Evolutionary conservation across 345 rosid species (phyloP), one percentile per base, ranked within the genome.

Genomic region (Populus ilicifolia): DNA sequence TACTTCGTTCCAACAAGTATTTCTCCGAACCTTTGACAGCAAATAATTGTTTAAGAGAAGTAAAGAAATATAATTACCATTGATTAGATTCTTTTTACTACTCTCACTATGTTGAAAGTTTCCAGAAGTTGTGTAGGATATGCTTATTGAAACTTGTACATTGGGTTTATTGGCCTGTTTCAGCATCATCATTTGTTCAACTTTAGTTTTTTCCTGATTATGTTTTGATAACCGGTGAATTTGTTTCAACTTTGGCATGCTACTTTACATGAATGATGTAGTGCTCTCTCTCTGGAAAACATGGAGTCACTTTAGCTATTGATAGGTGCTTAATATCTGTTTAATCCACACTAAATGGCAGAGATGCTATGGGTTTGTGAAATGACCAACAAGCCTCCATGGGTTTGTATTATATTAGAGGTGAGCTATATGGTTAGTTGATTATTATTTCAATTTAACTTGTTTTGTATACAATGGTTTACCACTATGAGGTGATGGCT

Each of bases 1-100:
- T 96, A 86, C 90, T 96, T 85, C 96, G 97, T 78, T 92, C 99
- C 73, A 87, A 94, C 84, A 96, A 96, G 99, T 96, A 90, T 80
- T 30, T 76, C 72, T 83, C 69, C 44, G 67, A 63, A 69, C 67
- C 41, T 52, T 62, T 44, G 12, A 16, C 36, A 64, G n/a, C 16
- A 21, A 36, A 68, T 74, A 43, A 69, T 52, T 76, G 14, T 29
- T 35, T 64, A 38, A 43, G 72, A 30, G 29, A 50, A 66, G 65
- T 2, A 27, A 27, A 29, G 48, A 39, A 25, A 50, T 36, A 8
- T 66, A 65, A 14, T 25, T 9, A 8, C 35, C 30, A 50, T 61
- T 41, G 39, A 11, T 75, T 80, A 48, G 64, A 39, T 80, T 64
- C 62, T 67, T 23, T 56, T 56, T n/a, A 56, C 63, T n/a, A 9